Evolutionary conservation across 1,139 yeast genomes (phyloP).

Genomic region (Zygoascus hellenicus): DNA sequence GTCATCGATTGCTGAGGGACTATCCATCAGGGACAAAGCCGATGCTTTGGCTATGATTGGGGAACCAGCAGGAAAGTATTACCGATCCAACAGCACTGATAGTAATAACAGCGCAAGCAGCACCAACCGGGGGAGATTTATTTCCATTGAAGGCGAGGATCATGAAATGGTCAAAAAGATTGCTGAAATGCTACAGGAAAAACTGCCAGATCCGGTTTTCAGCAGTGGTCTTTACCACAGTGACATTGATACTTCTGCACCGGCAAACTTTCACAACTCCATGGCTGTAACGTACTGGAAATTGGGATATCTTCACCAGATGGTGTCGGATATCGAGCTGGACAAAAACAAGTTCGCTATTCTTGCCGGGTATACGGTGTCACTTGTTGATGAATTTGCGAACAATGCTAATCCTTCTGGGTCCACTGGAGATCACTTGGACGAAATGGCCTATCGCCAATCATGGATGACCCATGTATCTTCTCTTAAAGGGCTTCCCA

Average conservation of each 20-base stretch:
- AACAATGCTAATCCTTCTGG: constrained; percentile 11
- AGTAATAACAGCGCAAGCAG: constrained; percentile 7
- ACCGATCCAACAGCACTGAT: constrained; percentile 12
- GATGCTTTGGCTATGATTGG: constrained; percentile 26
- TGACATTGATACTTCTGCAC: constrained; percentile 15
- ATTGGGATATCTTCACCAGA: constrained; percentile 28
- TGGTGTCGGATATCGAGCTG: constrained; percentile 19
- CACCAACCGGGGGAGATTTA: constrained; percentile 14
- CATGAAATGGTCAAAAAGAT: constrained; percentile 19
- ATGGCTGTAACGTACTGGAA: constrained; percentile 27
- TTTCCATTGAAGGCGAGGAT: constrained; percentile 28
- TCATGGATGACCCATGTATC: constrained; percentile 25
- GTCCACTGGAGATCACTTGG: constrained; percentile 4
- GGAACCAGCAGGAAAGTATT: constrained; percentile 17
- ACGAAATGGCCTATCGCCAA: constrained; percentile 20
- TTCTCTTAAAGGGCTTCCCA: constrained; percentile 26
- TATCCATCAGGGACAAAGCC: constrained; percentile 26
- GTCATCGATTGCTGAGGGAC: constrained; percentile 8
- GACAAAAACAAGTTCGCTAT: constrained; percentile 17
- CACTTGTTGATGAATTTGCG: constrained; percentile 27
- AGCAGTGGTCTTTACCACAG: constrained; percentile 17
- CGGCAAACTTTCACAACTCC: constrained; percentile 19
- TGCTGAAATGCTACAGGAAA: constrained; percentile 15
- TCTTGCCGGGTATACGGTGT: constrained; percentile 27
- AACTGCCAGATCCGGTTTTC: constrained; percentile 14